These are phyloP conservation scores for Aspergillus neoniger DNA, from an alignment of 2,329 filamentous ascomycete genomes.

Conservation along the genomic window DNA sequence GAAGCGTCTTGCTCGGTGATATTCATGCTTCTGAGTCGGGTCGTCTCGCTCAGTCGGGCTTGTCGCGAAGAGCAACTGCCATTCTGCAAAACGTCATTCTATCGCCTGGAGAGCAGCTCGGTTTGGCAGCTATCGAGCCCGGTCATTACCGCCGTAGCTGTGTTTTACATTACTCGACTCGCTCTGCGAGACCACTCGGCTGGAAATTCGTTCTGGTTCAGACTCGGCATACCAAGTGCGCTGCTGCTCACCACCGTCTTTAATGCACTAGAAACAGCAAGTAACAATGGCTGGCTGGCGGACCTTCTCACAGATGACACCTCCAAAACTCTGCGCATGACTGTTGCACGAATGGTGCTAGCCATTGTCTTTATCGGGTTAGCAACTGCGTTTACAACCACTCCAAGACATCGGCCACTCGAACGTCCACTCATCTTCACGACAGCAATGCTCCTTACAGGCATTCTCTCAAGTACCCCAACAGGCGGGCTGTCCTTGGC, in stretches of 20 bases:
- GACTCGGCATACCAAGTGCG: neutral
- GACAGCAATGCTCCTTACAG: neutral
- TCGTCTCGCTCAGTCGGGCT: slow-evolving; percentile 83
- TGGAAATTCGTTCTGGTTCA: neutral
- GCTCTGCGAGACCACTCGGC: neutral
- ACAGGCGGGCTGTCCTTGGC: slow-evolving; percentile 26
- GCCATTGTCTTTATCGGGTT: neutral
- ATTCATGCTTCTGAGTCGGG: slow-evolving; percentile 74
- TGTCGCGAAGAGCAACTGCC: slow-evolving; percentile 99
- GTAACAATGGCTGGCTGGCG: neutral
- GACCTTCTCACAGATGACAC: neutral
- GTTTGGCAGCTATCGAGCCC: neutral
- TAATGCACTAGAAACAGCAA: neutral
- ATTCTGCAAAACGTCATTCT: slow-evolving; percentile 76
- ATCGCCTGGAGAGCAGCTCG: neutral
- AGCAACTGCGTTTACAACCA: neutral
- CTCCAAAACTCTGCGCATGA: neutral
- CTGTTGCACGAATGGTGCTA: neutral
- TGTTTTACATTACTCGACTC: neutral
- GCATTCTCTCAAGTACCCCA: slow-evolving; percentile 3
- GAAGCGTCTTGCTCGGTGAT: slow-evolving; percentile 79
- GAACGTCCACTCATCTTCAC: neutral
- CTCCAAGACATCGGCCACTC: neutral
- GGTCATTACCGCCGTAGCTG: neutral
- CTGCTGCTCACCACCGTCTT: neutral